A percentile compares a stretch with the other conserved stretches of the same genome.
These are phyloP conservation scores for Symbiodinium pilosum DNA, from an alignment of 73 alveolate genomes.

Conservation along the genomic window DNA sequence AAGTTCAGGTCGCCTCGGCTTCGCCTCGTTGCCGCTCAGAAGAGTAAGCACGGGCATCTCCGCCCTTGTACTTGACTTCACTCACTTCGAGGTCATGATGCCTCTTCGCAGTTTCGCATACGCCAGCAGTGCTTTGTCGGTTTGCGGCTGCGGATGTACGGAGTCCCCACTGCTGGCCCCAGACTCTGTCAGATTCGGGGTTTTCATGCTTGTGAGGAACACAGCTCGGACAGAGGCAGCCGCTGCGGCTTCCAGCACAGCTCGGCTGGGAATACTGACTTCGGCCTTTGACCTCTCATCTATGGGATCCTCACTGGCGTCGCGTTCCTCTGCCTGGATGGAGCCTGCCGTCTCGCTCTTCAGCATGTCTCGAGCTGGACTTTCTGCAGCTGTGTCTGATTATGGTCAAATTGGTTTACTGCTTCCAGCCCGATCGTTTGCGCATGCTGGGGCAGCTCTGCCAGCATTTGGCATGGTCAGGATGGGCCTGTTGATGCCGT, in stretches of 20 bases:
- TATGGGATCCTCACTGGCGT: background rate
- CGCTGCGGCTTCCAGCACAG: conserved; percentile 20
- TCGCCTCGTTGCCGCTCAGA: background rate
- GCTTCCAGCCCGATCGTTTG: background rate
- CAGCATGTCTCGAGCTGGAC: conserved; percentile 24
- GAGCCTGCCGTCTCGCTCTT: background rate
- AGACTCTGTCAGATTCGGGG: conserved; percentile 14
- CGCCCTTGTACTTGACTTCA: background rate
- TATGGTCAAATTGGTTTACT: background rate
- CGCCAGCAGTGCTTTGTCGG: background rate
- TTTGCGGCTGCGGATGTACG: background rate
- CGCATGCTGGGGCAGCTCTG: background rate
- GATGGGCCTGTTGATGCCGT: background rate
- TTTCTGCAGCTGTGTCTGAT: background rate
- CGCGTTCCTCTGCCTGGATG: background rate
- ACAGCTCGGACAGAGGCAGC: background rate
- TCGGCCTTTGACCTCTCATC: conserved; percentile 34
- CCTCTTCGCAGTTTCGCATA: background rate
- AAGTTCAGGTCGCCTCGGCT: background rate
- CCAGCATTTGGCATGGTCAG: background rate
- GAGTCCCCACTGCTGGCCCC: background rate
- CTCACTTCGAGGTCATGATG: background rate
- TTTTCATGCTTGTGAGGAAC: background rate
- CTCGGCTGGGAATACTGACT: background rate
- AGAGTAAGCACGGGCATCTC: background rate